Evolutionary conservation across 2,329 filamentous ascomycete species (phyloP).

Genomic region (Alternaria atra): DNA sequence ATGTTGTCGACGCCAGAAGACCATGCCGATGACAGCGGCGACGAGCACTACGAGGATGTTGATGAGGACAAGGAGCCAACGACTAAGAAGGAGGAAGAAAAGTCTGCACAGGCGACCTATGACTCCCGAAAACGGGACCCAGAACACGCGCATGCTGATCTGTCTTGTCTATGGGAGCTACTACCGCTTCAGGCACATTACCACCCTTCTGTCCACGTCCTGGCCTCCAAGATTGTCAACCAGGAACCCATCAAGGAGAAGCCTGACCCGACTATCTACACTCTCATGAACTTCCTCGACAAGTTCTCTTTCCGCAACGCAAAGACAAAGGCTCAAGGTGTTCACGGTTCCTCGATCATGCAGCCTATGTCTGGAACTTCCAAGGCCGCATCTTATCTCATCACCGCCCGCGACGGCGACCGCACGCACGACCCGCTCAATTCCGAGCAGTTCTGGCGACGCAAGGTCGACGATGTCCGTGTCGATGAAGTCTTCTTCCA

Average conservation of each 20-base stretch:
- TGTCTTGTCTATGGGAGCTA: conserved; percentile 92
- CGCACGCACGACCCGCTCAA: conserved; percentile 76
- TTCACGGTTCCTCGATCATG: conserved; percentile 92
- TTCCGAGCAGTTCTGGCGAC: conserved; percentile 88
- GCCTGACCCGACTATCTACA: conserved; percentile 88
- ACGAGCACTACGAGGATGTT: conserved; percentile 75
- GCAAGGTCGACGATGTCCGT: conserved; percentile 85
- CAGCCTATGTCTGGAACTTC: conserved; percentile 79
- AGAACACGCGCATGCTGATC: conserved; percentile 89
- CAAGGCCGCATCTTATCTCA: conserved; percentile 67
- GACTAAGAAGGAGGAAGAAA: conserved; percentile 29
- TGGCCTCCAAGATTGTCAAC: conserved; percentile 75
- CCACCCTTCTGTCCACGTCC: conserved; percentile 90
- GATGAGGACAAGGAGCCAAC: conserved; percentile 53
- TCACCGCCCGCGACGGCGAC: conserved; percentile 67
- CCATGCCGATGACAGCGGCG: conserved; percentile 78
- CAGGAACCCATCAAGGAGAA: conserved; percentile 80
- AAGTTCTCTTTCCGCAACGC: conserved; percentile 98
- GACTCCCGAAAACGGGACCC: conserved; percentile 92
- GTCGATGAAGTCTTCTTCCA: conserved; percentile 98
- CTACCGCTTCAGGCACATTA: conserved; percentile 83
- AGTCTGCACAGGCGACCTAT: conserved; percentile 60
- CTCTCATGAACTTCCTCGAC: conserved; percentile 93
- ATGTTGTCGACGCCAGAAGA: conserved; percentile 75
- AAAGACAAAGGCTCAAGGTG: conserved; percentile 68